These are phyloP conservation scores for Pyrenophora teres DNA, from an alignment of 2,329 filamentous ascomycete genomes.

Conservation along the genomic window DNA sequence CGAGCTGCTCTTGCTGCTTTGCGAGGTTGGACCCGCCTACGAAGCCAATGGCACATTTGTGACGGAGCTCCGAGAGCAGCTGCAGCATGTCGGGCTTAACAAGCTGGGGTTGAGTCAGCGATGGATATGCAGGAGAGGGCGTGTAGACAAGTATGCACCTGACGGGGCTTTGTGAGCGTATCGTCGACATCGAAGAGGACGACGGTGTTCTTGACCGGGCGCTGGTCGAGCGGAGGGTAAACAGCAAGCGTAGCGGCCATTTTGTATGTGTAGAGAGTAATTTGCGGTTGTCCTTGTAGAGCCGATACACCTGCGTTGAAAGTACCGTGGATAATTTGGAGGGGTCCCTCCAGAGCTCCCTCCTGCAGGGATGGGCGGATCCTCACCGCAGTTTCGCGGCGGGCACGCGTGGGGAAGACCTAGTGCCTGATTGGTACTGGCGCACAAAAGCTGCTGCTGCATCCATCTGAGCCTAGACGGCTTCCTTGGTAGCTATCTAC, in stretches of 20 bases:
- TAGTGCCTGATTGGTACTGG: slow-evolving; percentile 19
- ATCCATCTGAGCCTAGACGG: background rate
- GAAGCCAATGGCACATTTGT: slow-evolving; percentile 87
- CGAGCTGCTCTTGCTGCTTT: slow-evolving; percentile 97
- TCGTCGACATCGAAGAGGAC: slow-evolving; percentile 95
- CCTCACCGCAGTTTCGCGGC: slow-evolving; percentile 27
- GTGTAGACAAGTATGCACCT: slow-evolving; percentile 55
- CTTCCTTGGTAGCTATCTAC: too few relatives aligned
- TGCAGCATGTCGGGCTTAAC: slow-evolving; percentile 82
- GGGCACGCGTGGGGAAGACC: slow-evolving; percentile 23
- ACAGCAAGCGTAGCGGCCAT: slow-evolving; percentile 51
- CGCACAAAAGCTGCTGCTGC: background rate
- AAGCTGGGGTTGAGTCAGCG: slow-evolving; percentile 52
- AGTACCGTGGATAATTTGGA: slow-evolving; percentile 14
- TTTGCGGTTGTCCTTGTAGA: background rate
- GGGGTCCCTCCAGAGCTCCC: slow-evolving; percentile 6
- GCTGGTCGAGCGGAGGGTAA: slow-evolving; percentile 78
- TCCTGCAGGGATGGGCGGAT: slow-evolving; percentile 23
- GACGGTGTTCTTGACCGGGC: slow-evolving; percentile 90
- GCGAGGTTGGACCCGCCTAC: slow-evolving; percentile 89
- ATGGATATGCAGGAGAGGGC: background rate
- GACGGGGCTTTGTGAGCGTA: slow-evolving; percentile 82
- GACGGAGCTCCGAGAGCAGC: slow-evolving; percentile 77
- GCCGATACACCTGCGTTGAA: background rate
- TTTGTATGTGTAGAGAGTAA: slow-evolving; percentile 6